Conservation (phyloP, 352 stramenopile species). For the Elongisporangium prolatum region DNA sequence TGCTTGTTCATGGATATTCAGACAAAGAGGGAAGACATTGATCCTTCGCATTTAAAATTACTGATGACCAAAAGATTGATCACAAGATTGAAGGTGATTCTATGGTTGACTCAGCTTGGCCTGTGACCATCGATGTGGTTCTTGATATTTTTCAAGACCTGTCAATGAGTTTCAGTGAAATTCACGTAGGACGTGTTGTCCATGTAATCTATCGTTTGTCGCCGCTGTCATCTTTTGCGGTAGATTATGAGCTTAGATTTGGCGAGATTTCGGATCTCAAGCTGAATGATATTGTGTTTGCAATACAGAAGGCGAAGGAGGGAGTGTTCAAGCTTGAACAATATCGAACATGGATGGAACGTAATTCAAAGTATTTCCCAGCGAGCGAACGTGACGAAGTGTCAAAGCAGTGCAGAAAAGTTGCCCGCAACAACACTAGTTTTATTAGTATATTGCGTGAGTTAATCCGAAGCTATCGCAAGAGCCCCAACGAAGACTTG, state of each 20-base stretch:
- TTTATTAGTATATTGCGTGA: too few species aligned
- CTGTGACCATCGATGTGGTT: not conserved
- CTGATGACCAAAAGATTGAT: not conserved
- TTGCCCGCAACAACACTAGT: too few species aligned
- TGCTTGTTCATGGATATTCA: not conserved
- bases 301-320: not conserved
- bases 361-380: not conserved
- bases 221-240: not conserved
- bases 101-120: not conserved
- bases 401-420: not conserved
- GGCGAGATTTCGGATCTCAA: not conserved
- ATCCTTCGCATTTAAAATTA: not conserved
- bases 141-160: not conserved
- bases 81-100: not conserved
- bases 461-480: too few species aligned
- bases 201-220: not conserved
- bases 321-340: not conserved
- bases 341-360: not conserved
- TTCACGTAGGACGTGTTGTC: not conserved
- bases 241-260: not conserved
- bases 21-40: not conserved
- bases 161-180: not conserved
- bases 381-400: not conserved
- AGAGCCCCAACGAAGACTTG: too few species aligned
- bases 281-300: not conserved